Percentiles rank a stretch among this genome's conserved stretches.
phyloP scores from a whole-genome alignment of 2,329 filamentous ascomycete species.

The Alternaria solani region DNA sequence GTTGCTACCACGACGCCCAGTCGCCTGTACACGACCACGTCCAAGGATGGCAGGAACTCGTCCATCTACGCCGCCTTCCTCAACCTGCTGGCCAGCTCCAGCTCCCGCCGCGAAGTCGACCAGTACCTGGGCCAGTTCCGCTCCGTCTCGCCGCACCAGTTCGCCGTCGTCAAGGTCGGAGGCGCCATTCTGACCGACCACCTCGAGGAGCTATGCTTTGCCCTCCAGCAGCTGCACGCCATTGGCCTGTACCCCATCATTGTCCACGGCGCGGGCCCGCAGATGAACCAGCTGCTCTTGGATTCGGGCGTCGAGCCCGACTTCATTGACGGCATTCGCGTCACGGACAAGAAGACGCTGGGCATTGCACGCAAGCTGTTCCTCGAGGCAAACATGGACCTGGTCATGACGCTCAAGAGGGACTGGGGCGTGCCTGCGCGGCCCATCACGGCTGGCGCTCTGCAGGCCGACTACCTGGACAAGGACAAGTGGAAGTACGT shows the following conservation, averaged over 20 bases:
- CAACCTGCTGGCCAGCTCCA: conserved; percentile 92
- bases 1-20: conserved; percentile 37
- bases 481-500: conserved; percentile 96
- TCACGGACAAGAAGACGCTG: conserved; percentile 95
- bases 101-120: conserved; percentile 93
- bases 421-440: conserved; percentile 87
- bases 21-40: conserved; percentile 42
- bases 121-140: conserved; percentile 98
- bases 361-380: conserved; percentile 91
- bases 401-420: conserved; percentile 84
- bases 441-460: conserved; percentile 87
- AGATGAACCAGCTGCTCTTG: conserved; percentile 90
- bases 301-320: conserved; percentile 92
- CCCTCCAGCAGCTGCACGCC: conserved; percentile 90
- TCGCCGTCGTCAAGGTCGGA: conserved; percentile 97
- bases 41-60: conserved; percentile 43
- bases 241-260: conserved; percentile 95
- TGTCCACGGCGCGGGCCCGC: conserved; percentile 92
- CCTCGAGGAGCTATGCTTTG: conserved; percentile 87
- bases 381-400: conserved; percentile 91
- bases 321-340: conserved; percentile 94
- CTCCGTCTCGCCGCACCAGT: conserved; percentile 94
- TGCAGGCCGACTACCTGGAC: conserved; percentile 92
- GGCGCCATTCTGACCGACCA: conserved; percentile 96
- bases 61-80: conserved; percentile 74